phyloP scores from a whole-genome alignment of 805 yeast species.

The Groenewaldozyma tartarivorans region DNA sequence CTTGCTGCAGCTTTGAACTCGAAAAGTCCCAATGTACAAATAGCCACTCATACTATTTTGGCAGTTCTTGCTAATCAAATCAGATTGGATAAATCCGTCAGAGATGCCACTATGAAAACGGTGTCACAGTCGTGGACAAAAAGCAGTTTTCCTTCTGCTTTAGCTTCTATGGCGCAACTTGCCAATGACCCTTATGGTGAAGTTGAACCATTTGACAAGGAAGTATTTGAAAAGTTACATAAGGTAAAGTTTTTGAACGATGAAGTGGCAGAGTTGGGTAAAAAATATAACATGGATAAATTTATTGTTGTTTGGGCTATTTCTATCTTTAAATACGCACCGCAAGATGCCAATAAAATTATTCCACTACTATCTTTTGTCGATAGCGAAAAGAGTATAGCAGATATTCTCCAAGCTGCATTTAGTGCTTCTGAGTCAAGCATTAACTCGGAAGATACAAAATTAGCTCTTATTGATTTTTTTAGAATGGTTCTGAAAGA shows the following conservation, averaged over 20 bases:
- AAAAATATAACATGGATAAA: conserved; percentile 29
- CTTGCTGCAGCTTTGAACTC: conserved; percentile 24
- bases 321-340: conserved; percentile 36
- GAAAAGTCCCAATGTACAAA: conserved; percentile 47
- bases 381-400: conserved; percentile 13
- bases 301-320: conserved; percentile 37
- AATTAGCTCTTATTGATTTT: conserved; percentile 27
- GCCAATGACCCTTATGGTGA: conserved; percentile 16
- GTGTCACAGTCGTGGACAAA: conserved; percentile 39
- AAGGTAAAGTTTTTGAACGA: conserved; percentile 16
- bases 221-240: conserved; percentile 13
- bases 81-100: conserved; percentile 46
- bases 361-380: conserved; percentile 14
- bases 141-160: conserved; percentile 22
- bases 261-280: conserved; percentile 20
- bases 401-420: conserved; percentile 9
- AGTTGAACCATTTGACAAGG: conserved; percentile 13
- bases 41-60: conserved; percentile 74
- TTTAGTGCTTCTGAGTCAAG: background rate
- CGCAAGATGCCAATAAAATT: conserved; percentile 18
- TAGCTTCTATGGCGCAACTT: conserved; percentile 27
- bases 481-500: conserved; percentile 35
- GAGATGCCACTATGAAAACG: conserved; percentile 53
- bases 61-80: conserved; percentile 69
- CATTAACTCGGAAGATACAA: background rate